phyloP scores from a whole-genome alignment of 2,329 filamentous ascomycete species.

The Lojkania enalia region DNA sequence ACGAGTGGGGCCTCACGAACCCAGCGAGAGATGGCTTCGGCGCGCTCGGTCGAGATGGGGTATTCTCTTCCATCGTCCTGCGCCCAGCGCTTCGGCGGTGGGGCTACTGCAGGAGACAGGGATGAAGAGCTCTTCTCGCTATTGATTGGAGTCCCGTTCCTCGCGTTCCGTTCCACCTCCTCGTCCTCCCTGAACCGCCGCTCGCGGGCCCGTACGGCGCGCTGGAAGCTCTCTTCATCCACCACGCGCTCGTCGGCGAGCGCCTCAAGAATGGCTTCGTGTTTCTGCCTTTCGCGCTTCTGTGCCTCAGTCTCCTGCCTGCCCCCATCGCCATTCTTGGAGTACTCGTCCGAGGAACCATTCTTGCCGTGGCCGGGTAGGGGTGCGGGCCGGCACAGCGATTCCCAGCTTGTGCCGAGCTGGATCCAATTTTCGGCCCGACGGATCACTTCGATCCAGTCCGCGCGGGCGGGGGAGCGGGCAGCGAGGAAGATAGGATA shows the following conservation, averaged over 20 bases:
- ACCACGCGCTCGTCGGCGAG: conserved; percentile 69
- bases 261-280: conserved; percentile 68
- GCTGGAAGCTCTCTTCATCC: conserved; percentile 67
- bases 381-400: conserved; percentile 61
- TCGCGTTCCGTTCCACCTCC: conserved; percentile 39
- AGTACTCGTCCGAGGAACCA: background rate
- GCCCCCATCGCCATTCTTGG: conserved; percentile 12
- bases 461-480: conserved; percentile 70
- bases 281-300: conserved; percentile 62
- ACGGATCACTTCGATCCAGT: conserved; percentile 78
- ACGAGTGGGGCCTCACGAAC: conserved; percentile 56
- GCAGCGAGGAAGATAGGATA: conserved; percentile 79
- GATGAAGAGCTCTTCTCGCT: background rate
- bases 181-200: conserved; percentile 61
- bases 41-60: conserved; percentile 69
- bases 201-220: conserved; percentile 65
- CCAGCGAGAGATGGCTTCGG: conserved; percentile 71
- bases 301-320: conserved; percentile 55
- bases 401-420: conserved; percentile 68
- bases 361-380: conserved; percentile 37
- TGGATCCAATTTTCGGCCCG: conserved; percentile 71
- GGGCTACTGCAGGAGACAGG: background rate
- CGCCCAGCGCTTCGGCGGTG: conserved; percentile 60
- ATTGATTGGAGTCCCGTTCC: background rate
- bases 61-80: conserved; percentile 70